A percentile compares a stretch with the other conserved stretches of the same genome.
Evolutionary conservation across 2,329 filamentous ascomycete genomes (phyloP).

Genomic region (Microsporum ferrugineum): DNA sequence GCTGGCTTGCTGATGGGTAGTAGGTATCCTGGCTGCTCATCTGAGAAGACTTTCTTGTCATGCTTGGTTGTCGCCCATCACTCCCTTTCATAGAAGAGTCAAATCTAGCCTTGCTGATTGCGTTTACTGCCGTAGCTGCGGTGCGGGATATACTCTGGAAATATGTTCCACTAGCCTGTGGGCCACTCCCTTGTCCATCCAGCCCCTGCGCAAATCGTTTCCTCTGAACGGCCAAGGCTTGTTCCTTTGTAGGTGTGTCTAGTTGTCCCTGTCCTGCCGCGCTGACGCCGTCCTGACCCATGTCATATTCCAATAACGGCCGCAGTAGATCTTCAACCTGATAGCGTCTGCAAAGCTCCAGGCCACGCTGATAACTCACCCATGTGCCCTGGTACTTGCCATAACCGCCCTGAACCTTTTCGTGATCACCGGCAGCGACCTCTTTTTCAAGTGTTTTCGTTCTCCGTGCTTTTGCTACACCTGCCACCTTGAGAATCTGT

Average conservation of each 20-base stretch:
- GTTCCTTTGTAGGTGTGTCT: conserved; percentile 95
- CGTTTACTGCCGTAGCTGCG: conserved; percentile 83
- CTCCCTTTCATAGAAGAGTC: conserved; percentile 64
- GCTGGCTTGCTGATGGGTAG: conserved; percentile 63
- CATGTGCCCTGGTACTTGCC: conserved; percentile 98
- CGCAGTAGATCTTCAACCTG: conserved; percentile 41
- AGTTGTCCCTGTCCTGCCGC: conserved; percentile 61
- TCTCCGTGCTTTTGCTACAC: conserved; percentile 92
- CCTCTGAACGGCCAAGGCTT: conserved; percentile 89
- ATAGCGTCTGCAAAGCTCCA: conserved; percentile 77
- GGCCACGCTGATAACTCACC: conserved; percentile 86
- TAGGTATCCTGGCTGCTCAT: conserved; percentile 51
- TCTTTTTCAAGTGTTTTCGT: conserved; percentile 98
- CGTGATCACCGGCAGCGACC: conserved; percentile 88
- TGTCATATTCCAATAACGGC: conserved; percentile 41
- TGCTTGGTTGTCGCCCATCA: conserved; percentile 54
- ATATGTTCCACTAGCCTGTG: conserved; percentile 65
- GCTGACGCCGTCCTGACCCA: conserved; percentile 46
- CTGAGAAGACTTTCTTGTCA: conserved; percentile 60
- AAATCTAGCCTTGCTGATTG: conserved; percentile 90
- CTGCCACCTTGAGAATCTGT: conserved; percentile 93
- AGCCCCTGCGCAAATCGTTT: conserved; percentile 80
- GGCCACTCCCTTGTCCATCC: conserved; percentile 55
- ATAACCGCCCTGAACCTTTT: conserved; percentile 97
- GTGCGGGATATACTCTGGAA: conserved; percentile 95